Evolutionary conservation across 2,329 filamentous ascomycete genomes (phyloP), one percentile per base, ranked within the genome.

Genomic region (Colletotrichum incanum): DNA sequence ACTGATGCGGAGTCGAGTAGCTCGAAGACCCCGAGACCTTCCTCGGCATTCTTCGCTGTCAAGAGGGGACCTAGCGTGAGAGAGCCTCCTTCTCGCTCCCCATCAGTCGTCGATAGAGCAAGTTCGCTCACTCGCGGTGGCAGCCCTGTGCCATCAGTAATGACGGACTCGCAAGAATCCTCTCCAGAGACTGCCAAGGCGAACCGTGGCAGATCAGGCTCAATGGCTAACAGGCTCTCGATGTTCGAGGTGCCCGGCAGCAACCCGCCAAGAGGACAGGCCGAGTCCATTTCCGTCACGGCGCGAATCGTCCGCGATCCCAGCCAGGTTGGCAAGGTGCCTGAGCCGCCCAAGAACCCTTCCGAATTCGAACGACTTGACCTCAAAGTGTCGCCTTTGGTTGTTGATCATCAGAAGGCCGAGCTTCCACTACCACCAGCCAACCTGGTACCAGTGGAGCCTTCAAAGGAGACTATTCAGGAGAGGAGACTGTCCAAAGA

Each of bases 221-320:
- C 88, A 1, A 84, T 91, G 67, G 87, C 87, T 2, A 90, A 84
- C 75, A 84, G 87, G 49, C 79, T 91, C 34, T 88, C 87, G 37
- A 85, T 89, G 79, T 90, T 91, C 74, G 88, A 91, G 75, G 79
- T 74, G 74, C 49, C 68, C 75, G 7, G 73, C 58, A 78, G 80
- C n/a, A 82, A 78, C 65, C 75, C 80, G 8, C 79, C 84, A n/a
- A 82, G 84, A 20, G 85, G 87, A 7, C 84, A 85, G 1, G 88
- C 92, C 6, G 94, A 95, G 77, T 95, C 94, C 0, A 90, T 97
- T n/a, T 95, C 95, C 56, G 95, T 98, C 14, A 96, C 93, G 23
- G 94, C 95, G 60, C 91, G 92, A 63, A 97, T 97, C 74, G 85
- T 97, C 47, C 91, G 94, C 59, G 93, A 93, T 75, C 85, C 88